Base-by-base conservation (phyloP, 2,329 filamentous ascomycete species). In the Neodidymelliopsis sp. region DNA sequence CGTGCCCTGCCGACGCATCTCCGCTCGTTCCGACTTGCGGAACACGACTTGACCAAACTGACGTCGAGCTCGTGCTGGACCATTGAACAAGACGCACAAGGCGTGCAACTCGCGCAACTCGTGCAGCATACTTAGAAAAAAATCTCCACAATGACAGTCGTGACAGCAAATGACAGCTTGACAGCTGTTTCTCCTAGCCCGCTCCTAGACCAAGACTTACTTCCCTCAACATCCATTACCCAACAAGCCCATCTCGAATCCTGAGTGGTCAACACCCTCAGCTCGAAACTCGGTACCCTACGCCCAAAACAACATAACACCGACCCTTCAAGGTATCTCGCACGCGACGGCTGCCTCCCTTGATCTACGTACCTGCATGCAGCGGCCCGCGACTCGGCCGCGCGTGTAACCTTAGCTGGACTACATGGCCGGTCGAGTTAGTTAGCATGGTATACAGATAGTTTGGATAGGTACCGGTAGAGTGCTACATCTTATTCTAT, bases 311-410 rank as follows among this genome's bases (percentile, higher is more conserved):
- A 20, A 36, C 35, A 40, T 25, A 19, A 22, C 24, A 29, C n/a
- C 24, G 15, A 15, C 28, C 16, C 9, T 9, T 23, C 12, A 33
- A 8, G n/a, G n/a, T 11, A 19, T 11, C 31, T 18, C 9, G n/a
- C 22, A n/a, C n/a, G n/a, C n/a, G n/a, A n/a, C n/a, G n/a, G 20
- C 35, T 16, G 12, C 10, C 37, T 37, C 38, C 24, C 36, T 35
- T 45, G 47, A 50, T 50, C 47, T 31, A 29, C 45, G 34, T 31
- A 29, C 45, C 33, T 50, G 47, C 47, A 50, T 45, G 47, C 47
- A 44, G 23, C 47, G 47, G 47, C 47, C 47, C 47, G 47, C 18
- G n/a, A n/a, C n/a, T n/a, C n/a, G n/a, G 25, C 29, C 25, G 29
- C 40, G 31, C 15, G 35, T 30, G 18, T 9, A 40, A 50, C 29